Base-by-base conservation (phyloP, 768 basidiomycete species). In the Lenzites betulinus region DNA sequence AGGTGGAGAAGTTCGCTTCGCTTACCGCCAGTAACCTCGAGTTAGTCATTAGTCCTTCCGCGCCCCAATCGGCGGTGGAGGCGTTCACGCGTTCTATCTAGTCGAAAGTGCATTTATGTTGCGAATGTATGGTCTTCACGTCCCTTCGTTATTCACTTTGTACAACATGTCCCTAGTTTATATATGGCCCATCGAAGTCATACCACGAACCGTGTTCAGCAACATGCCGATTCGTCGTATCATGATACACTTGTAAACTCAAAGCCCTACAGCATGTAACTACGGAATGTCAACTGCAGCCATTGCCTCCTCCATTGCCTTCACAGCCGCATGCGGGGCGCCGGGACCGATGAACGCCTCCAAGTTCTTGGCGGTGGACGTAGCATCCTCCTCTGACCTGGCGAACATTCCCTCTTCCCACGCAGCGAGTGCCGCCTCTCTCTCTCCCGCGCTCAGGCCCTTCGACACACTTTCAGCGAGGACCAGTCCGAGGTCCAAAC, bases 401-500 rank as follows among this genome's bases (percentile, higher is more conserved):
- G 11, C 48, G 23, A 26, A 46, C 60, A 44, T 61, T 38, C 35
- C 28, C 39, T 51, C 48, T 42, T 61, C 53, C 41, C 33, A 59
- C 11, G 25, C 59, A 23, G 58, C 44, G 20, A 58, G 18, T 20
- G 33, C 41, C 15, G 57, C 57, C 49, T 50, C 57, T 41, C 49
- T 38, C 46, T 63, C 55, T 18, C 36, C 50, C 20, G 30, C 38
- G 11, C 28, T 20, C 12, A 26, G 36, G 4, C 53, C 54, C 18
- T 50, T 36, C 48, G 44, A 44, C 13, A 59, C 25, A 12, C 35
- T 47, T 20, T 60, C 59, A 35, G 55, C 23, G 22, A 46, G 53
- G 52, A 46, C 44, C 11, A 46, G 43, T 15, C 60, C 58, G 18
- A 65, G 60, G 47, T 67, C 64, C 12, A 59, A 54, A 12, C 48